A percentile compares a stretch with the other conserved stretches of the same genome.
Evolutionary conservation across 1,284 basidiomycete genomes (phyloP).

Genomic region (Ganoderma meredithae): DNA sequence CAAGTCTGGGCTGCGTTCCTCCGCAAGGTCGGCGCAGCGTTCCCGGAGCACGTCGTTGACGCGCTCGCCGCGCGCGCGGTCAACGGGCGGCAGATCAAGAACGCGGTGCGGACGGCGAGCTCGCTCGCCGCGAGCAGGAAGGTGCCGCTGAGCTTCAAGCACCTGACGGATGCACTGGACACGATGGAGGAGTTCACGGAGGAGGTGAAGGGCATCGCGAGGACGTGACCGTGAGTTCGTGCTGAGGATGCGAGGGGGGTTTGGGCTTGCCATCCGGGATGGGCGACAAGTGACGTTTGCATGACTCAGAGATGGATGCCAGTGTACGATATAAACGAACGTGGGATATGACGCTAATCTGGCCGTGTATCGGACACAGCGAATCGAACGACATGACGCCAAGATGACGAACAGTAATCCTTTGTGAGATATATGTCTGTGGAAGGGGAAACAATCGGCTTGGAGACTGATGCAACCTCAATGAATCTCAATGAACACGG

Average conservation of each 20-base stretch:
- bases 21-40: constrained; percentile 39
- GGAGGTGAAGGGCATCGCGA: constrained; percentile 47
- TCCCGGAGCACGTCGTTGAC: constrained; percentile 50
- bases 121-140: constrained; percentile 57
- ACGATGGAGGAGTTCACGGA: constrained; percentile 63
- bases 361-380: neutral
- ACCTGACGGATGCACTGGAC: constrained; percentile 62
- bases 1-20: constrained; percentile 68
- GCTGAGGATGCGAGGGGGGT: too few species aligned
- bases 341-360: neutral
- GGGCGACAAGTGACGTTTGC: neutral
- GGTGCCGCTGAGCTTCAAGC: constrained; percentile 49
- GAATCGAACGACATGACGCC: neutral
- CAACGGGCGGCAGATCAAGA: constrained; percentile 70
- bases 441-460: neutral
- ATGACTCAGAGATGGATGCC: neutral
- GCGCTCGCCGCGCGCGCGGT: constrained; percentile 54
- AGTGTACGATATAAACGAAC: neutral
- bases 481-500: constrained; percentile 19
- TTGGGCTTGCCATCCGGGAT: neutral
- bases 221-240: neutral
- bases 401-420: neutral
- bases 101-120: constrained; percentile 63
- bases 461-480: constrained; percentile 22
- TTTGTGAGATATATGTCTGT: neutral